phyloP scores from a whole-genome alignment of 495 filamentous ascomycete genomes.

The Terfezia claveryi region DNA sequence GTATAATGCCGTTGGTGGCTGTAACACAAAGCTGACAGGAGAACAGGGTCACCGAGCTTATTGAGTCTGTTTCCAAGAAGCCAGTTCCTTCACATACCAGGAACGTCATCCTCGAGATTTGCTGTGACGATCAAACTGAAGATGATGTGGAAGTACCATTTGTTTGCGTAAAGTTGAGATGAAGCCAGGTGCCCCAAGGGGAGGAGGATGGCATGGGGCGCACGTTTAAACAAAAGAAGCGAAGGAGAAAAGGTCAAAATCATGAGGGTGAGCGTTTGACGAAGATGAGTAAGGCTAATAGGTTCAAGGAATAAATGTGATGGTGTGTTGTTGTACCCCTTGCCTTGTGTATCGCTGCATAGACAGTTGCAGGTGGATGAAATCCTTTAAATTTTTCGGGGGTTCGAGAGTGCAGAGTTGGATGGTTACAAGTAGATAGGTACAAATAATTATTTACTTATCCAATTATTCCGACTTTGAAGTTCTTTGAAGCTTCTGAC shows the following conservation, averaged over 20 bases:
- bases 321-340: too few species aligned
- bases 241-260: not conserved
- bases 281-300: not conserved
- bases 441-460: too few species aligned
- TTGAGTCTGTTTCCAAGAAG: slow-evolving; percentile 35
- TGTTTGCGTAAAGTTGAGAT: slow-evolving; percentile 23
- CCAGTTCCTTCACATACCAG: slow-evolving; percentile 73
- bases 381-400: too few species aligned
- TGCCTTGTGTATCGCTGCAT: too few species aligned
- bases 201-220: not conserved
- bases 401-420: too few species aligned
- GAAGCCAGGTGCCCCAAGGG: not conserved
- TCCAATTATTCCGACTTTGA: too few species aligned
- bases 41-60: not conserved
- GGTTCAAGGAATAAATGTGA: not conserved
- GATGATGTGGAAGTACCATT: slow-evolving; percentile 97
- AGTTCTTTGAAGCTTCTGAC: too few species aligned
- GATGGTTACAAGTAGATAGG: too few species aligned
- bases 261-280: not conserved
- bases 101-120: slow-evolving; percentile 92
- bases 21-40: not conserved
- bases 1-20: not conserved
- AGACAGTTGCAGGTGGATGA: too few species aligned
- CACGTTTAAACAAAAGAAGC: not conserved
- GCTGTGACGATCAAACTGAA: slow-evolving; percentile 67